Evolutionary conservation across 176 grass and related monocot species (phyloP), one percentile per base, ranked within the genome.

Genomic region (Bromus sterilis): DNA sequence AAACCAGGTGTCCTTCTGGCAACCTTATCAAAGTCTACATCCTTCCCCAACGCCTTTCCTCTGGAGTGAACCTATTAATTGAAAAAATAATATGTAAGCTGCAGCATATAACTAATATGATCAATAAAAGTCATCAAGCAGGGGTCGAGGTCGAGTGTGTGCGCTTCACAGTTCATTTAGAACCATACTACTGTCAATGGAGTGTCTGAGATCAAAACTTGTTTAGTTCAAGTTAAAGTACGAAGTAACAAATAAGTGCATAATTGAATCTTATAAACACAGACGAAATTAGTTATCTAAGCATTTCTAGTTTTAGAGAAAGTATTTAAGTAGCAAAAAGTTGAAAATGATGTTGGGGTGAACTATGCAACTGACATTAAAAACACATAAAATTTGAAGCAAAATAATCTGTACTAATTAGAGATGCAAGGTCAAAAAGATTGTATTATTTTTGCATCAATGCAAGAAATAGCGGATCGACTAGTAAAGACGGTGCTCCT

Each of bases 21-120:
- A 86, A 98, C 80, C 79, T 95, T 98, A 39, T 98, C 96, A 75
- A 98, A 98, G 70, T 95, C 96, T 0, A 98, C 93, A 88, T 98
- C 93, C 83, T 98, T 98, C 0, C 88, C 93, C 85, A 98, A 72
- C 51, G 96, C 90, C 25, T 98, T 98, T 63, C 96, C 96, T 91
- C 96, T 86, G 11, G 96, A 98, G 82, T 98, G 93, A 25, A 98
- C 95, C 95, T 98, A 81, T 76, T 51, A 83, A 59, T 71, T 69
- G 18, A 70, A 13, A 70, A 16, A 9, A 37, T 59, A 48, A 2
- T 20, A 26, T 32, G 16, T 79, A 76, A 66, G 64, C 14, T 46
- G 4, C 29, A 2, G n/a, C 7, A 65, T 21, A 15, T 34, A 70
- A 70, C 66, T 28, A 26, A 21, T 53, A 53, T 53, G 48, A 58